Conservation (phyloP, 495 filamentous ascomycete species). For the Podospora pseudopauciseta region DNA sequence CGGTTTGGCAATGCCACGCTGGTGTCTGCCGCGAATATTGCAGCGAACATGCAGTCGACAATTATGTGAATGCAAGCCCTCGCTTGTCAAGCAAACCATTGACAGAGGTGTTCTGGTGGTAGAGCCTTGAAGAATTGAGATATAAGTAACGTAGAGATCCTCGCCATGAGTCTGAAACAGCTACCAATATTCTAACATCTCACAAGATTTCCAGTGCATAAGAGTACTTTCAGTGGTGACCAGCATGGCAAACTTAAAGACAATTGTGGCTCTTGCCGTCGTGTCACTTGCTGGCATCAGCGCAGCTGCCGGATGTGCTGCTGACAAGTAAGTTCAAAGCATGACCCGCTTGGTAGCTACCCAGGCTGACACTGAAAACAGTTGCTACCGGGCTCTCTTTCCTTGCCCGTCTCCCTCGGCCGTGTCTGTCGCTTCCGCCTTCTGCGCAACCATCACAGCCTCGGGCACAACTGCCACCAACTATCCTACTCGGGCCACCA, state of each 20-base stretch:
- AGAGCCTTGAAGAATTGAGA: too few species aligned
- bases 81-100: background rate
- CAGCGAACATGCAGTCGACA: background rate
- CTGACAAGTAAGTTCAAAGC: background rate
- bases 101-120: too few species aligned
- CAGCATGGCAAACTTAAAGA: background rate
- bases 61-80: background rate
- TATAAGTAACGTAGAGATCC: too few species aligned
- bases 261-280: background rate
- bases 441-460: constrained; percentile 24
- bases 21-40: background rate
- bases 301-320: background rate
- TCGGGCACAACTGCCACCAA: constrained; percentile 22
- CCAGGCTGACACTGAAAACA: constrained; percentile 6
- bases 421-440: constrained; percentile 18
- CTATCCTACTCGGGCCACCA: constrained; percentile 22
- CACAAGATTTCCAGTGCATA: too few species aligned
- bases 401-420: constrained; percentile 20
- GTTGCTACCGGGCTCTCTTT: constrained; percentile 27
- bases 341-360: background rate
- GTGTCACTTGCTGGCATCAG: background rate
- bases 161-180: too few species aligned
- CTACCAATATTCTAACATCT: too few species aligned
- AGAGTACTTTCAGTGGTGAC: background rate
- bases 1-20: background rate